phyloP scores from a whole-genome alignment of 1,284 basidiomycete genomes.

The Chalciporus sp. region DNA sequence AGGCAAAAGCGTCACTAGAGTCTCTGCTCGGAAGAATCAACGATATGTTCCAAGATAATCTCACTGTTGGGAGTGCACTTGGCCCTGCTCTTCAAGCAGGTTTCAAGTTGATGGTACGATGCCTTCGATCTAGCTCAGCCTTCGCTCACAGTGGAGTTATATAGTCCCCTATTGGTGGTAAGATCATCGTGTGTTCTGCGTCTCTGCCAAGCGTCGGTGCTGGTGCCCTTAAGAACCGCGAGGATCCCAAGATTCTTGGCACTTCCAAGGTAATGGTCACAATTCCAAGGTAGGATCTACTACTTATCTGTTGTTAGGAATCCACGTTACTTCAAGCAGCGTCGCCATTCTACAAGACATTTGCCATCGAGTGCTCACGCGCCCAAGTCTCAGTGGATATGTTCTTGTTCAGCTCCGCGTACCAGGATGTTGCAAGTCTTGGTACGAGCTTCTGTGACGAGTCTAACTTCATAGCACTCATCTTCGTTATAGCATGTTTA shows the following conservation, averaged over 20 bases:
- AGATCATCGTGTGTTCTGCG: slow-evolving; percentile 90
- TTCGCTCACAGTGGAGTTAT: slow-evolving; percentile 17
- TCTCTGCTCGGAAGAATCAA: slow-evolving; percentile 80
- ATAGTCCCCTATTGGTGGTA: slow-evolving; percentile 89
- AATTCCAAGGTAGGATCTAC: not conserved
- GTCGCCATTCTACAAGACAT: slow-evolving; percentile 97
- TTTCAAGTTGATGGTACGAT: slow-evolving; percentile 86
- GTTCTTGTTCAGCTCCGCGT: slow-evolving; percentile 94
- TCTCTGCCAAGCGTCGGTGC: slow-evolving; percentile 88
- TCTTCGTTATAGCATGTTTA: slow-evolving; percentile 65
- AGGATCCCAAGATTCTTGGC: slow-evolving; percentile 95
- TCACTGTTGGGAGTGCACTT: slow-evolving; percentile 89
- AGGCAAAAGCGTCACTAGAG: slow-evolving; percentile 84
- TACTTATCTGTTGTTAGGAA: slow-evolving; percentile 53
- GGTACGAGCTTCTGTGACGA: slow-evolving; percentile 44
- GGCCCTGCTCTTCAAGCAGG: slow-evolving; percentile 97
- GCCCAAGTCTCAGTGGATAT: slow-evolving; percentile 98
- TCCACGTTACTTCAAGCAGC: slow-evolving; percentile 86
- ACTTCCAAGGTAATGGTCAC: slow-evolving; percentile 76
- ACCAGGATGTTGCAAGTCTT: slow-evolving; percentile 95
- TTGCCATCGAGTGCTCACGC: slow-evolving; percentile 97
- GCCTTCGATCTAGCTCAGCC: not conserved
- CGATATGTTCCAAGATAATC: slow-evolving; percentile 97
- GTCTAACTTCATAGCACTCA: slow-evolving; percentile 5
- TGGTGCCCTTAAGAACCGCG: slow-evolving; percentile 93